Evolutionary conservation across 495 filamentous ascomycete genomes (phyloP).

Genomic region (Penicillium alfredii): DNA sequence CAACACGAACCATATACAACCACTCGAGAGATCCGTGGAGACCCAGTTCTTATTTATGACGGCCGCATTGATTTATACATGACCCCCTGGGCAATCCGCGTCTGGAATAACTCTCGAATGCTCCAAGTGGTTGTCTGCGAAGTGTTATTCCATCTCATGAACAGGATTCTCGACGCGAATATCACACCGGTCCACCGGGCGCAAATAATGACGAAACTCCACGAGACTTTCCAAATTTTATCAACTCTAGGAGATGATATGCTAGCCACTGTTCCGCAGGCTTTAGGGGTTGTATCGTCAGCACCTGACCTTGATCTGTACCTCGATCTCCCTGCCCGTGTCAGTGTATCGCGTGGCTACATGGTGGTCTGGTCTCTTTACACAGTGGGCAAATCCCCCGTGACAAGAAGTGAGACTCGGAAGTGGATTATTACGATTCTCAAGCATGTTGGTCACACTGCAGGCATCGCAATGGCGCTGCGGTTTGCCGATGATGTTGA

Average conservation of each 20-base stretch:
- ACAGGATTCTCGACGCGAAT: constrained; percentile 10
- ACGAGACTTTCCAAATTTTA: constrained; percentile 25
- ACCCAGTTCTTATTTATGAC: constrained; percentile 15
- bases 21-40: constrained; percentile 1
- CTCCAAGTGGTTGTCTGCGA: constrained; percentile 21
- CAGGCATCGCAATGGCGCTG: constrained; percentile 17
- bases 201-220: constrained; percentile 15
- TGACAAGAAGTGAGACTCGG: constrained; percentile 16
- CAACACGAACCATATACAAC: constrained; percentile 22
- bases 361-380: constrained; percentile 33
- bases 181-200: not conserved
- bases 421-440: constrained; percentile 27
- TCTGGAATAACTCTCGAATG: constrained; percentile 26
- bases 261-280: constrained; percentile 42
- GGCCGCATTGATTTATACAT: constrained; percentile 19
- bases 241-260: constrained; percentile 35
- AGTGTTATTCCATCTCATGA: constrained; percentile 15
- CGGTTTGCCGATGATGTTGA: constrained; percentile 15
- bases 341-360: constrained; percentile 25
- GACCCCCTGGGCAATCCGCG: constrained; percentile 17
- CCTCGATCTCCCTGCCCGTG: constrained; percentile 4
- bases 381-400: constrained; percentile 23
- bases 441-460: constrained; percentile 17
- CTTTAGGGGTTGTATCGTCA: constrained; percentile 15
- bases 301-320: constrained; percentile 1